Base-by-base conservation (phyloP, 495 filamentous ascomycete genomes). In the Terfezia claveryi region DNA sequence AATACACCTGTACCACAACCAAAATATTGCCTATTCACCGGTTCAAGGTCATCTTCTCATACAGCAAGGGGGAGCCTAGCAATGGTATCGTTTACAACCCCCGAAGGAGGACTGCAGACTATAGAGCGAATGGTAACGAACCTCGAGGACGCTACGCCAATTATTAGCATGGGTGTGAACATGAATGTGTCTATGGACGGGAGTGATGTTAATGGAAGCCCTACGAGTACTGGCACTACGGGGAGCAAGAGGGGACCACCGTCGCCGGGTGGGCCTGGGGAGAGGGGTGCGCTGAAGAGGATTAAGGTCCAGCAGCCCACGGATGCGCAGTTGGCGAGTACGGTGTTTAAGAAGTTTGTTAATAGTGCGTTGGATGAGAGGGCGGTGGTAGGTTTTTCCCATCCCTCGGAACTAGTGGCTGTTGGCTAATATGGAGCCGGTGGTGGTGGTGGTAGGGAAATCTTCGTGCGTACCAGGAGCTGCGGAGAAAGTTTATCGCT, bases 401-500 rank as follows among this genome's bases (percentile, higher is more conserved):
- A 2, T 12, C 1, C 6, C 23, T 23, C 6, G 12, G 4, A 5
- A 5, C 1, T 51, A 11, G 11, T 32, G 50, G 50, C 11, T 23
- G 50, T 51, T 20, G 36, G 53, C 51, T 38, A 16, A 37, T 16
- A 54, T 59, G 36, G 41, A 41, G 55, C 23, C 56, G 36, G 50
- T 38, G 54, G 41, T 23, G 44, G 46, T 17, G 27, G 27, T 32
- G 27, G 37, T 50, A 65, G 62, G 62, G 63, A 36, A 65, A 62
- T 46, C n/a, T 44, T 36, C 41, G 51, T 9, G 54, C 58, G 32
- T 66, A 63, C 32, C 54, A 65, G 50, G 52, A 63, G 14, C 58
- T 66, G 27, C 57, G 63, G 49, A 38, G 44, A 37, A 65, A 65
- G 36, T 66, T 66, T 49, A 54, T 58, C 23, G 52, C 56, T 2